phyloP scores from a whole-genome alignment of 177 flowering plant genomes.

The Tripterygium wilfordii region DNA sequence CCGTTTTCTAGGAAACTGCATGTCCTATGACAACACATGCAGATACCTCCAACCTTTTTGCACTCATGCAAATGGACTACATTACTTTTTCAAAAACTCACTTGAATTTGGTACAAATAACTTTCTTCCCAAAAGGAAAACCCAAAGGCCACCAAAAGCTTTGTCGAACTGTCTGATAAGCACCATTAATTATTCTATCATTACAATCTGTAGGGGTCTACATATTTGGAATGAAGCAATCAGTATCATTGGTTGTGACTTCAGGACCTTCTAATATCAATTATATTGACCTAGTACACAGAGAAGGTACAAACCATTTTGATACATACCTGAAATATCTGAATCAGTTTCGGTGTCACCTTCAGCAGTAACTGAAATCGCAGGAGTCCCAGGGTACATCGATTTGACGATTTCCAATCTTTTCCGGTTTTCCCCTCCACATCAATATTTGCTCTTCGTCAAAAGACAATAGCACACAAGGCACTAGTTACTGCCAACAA shows the following conservation, averaged over 20 bases:
- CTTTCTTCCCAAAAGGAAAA: too few relatives aligned
- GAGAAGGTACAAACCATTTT: neutral
- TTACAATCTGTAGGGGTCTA: too few relatives aligned
- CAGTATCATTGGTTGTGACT: neutral
- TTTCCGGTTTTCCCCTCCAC: slow-evolving; percentile 91
- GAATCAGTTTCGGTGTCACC: slow-evolving; percentile 7
- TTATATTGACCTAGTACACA: too few relatives aligned
- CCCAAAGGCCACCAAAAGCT: too few relatives aligned
- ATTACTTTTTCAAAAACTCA: too few relatives aligned
- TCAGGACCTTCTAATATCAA: neutral
- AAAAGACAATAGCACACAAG: slow-evolving; percentile 85
- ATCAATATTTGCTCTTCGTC: slow-evolving; percentile 85
- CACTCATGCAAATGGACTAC: too few relatives aligned
- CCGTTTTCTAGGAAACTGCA: slow-evolving; percentile 7
- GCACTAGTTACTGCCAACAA: slow-evolving; percentile 78
- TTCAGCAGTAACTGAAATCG: slow-evolving; percentile 8
- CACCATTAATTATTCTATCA: too few relatives aligned
- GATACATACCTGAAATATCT: slow-evolving; percentile 37
- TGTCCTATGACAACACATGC: slow-evolving; percentile 1
- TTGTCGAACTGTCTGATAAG: neutral
- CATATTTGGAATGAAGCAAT: neutral
- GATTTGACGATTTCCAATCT: slow-evolving; percentile 86
- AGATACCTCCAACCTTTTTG: too few relatives aligned
- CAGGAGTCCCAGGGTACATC: slow-evolving; percentile 35
- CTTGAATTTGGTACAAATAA: too few relatives aligned